Evolutionary conservation across 305 asterid genomes (phyloP).

Genomic region (Andrographis paniculata): DNA sequence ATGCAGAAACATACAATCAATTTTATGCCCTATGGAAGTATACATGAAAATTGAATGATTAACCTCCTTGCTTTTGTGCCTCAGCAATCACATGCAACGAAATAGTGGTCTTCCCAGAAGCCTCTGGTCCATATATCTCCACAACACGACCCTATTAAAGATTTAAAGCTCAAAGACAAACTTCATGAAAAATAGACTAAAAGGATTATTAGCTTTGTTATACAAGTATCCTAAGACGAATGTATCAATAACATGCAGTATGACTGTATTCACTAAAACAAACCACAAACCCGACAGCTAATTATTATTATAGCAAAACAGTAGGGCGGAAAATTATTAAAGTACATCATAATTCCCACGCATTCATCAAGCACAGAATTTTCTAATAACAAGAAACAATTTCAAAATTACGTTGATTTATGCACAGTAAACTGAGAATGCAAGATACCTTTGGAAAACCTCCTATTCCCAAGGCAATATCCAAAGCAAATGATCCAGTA

Average conservation of each 20-base stretch:
- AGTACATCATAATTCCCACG: no score
- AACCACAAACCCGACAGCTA: no score
- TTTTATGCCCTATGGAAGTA: no score
- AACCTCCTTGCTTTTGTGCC: slow-evolving; percentile 87
- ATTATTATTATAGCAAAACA: no score
- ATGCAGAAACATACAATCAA: no score
- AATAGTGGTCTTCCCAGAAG: slow-evolving; percentile 91
- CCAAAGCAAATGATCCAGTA: slow-evolving; percentile 85
- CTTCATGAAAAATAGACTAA: slow-evolving; percentile 3
- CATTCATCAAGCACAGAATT: neutral
- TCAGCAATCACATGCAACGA: slow-evolving; percentile 83
- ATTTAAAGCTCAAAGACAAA: slow-evolving; percentile 13
- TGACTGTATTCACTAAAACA: no score
- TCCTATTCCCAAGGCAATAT: slow-evolving; percentile 80
- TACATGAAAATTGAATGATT: neutral
- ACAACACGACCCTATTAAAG: slow-evolving; percentile 68
- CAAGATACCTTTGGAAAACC: slow-evolving; percentile 82
- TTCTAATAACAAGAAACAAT: neutral
- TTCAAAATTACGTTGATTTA: neutral
- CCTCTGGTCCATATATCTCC: slow-evolving; percentile 91
- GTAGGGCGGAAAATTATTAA: no score
- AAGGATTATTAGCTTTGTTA: neutral
- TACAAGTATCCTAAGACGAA: neutral
- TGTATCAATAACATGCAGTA: no score
- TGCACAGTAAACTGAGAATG: neutral